Conservation (phyloP, 1,139 yeast species). For the Dujonia santamariae region DNA sequence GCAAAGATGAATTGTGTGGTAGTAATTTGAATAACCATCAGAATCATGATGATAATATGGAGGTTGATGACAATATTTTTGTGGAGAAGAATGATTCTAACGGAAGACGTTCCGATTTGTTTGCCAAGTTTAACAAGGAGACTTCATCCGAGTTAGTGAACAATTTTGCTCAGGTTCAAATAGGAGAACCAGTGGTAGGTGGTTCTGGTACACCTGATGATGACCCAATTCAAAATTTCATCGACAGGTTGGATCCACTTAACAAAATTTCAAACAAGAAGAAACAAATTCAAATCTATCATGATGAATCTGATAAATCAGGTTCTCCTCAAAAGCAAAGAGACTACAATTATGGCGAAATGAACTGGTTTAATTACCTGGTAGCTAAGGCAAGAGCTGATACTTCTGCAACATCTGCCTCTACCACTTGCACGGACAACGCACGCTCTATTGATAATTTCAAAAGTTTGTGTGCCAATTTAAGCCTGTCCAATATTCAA, state of each 20-base stretch:
- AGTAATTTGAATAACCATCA: too few species aligned
- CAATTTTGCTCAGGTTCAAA: conserved; percentile 39
- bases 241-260: conserved; percentile 44
- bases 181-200: conserved; percentile 18
- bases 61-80: conserved; percentile 12
- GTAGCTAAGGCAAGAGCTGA: conserved; percentile 22
- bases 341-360: conserved; percentile 30
- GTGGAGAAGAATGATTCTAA: conserved; percentile 9
- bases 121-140: conserved; percentile 18
- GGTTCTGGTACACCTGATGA: conserved; percentile 1
- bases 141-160: conserved; percentile 27
- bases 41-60: conserved; percentile 4
- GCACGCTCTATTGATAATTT: conserved; percentile 17
- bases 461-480: conserved; percentile 16
- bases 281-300: conserved; percentile 37
- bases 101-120: conserved; percentile 15
- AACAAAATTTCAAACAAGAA: conserved; percentile 30
- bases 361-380: conserved; percentile 43
- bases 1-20: conserved; percentile 9
- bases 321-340: conserved; percentile 32
- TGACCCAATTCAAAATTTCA: conserved; percentile 29
- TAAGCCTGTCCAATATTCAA: conserved; percentile 11
- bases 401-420: conserved; percentile 8
- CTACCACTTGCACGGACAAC: conserved; percentile 7
- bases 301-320: conserved; percentile 19